These are phyloP conservation scores for Wickerhamiella sergipiensis DNA, from an alignment of 805 yeast genomes.

Conservation along the genomic window DNA sequence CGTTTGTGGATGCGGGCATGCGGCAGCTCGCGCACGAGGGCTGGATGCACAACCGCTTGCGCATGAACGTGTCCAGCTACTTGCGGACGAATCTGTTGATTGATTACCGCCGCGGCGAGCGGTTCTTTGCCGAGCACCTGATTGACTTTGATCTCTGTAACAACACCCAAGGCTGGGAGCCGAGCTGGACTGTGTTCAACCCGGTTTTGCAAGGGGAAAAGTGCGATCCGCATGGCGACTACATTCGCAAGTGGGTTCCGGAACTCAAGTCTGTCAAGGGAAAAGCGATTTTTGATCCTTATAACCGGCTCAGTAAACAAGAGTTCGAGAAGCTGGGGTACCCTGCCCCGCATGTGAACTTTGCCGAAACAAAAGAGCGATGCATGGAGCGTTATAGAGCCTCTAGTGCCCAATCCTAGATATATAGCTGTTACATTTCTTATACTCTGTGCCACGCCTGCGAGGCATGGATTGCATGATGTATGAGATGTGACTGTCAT, in stretches of 20 bases:
- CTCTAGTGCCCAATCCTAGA: no score
- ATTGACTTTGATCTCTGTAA: constrained; percentile 42
- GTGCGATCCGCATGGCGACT: constrained; percentile 35
- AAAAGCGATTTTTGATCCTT: constrained; percentile 28
- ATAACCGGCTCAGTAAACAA: constrained; percentile 9
- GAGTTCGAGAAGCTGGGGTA: constrained; percentile 13
- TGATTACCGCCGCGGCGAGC: constrained; percentile 45
- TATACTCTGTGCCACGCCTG: no score
- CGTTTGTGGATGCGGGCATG: constrained; percentile 48
- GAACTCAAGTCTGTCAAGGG: constrained; percentile 27
- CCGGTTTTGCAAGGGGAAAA: constrained; percentile 37
- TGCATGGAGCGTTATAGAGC: constrained; percentile 8
- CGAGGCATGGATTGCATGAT: no score
- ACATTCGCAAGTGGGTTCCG: constrained; percentile 37
- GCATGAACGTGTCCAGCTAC: constrained; percentile 43
- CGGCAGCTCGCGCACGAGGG: constrained; percentile 38
- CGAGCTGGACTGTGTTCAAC: constrained; percentile 43
- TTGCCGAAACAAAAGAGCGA: constrained; percentile 5
- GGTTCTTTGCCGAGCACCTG: constrained; percentile 35
- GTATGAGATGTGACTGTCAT: no score
- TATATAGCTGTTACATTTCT: no score
- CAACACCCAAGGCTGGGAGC: constrained; percentile 51
- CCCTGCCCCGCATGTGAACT: constrained; percentile 10
- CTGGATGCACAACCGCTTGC: constrained; percentile 38
- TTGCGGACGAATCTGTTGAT: constrained; percentile 36